Evolutionary conservation across 2,329 filamentous ascomycete genomes (phyloP).

Genomic region (Rhynchosporium secalis): DNA sequence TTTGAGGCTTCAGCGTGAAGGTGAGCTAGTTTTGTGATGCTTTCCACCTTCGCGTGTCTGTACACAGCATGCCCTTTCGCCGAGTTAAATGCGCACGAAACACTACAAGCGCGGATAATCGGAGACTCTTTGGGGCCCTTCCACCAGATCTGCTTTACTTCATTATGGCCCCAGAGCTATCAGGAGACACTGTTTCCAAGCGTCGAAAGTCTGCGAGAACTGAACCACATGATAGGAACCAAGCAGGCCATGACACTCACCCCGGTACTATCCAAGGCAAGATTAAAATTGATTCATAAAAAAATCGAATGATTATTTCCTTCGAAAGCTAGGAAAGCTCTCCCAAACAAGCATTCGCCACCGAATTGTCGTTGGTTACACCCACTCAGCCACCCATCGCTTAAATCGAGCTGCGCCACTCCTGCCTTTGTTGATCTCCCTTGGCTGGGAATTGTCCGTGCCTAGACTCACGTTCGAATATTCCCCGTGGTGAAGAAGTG

Average conservation of each 20-base stretch:
- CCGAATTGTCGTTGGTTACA: not conserved
- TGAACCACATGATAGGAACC: too few relatives aligned
- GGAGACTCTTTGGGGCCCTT: too few relatives aligned
- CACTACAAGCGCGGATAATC: too few relatives aligned
- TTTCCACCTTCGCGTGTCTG: not conserved
- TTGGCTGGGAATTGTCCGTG: not conserved
- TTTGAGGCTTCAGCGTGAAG: not conserved
- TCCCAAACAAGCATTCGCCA: not conserved
- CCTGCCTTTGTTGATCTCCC: not conserved
- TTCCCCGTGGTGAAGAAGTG: not conserved
- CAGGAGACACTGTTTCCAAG: too few relatives aligned
- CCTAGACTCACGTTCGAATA: conserved; percentile 1
- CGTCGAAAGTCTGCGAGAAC: too few relatives aligned
- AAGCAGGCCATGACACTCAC: too few relatives aligned
- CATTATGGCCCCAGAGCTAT: too few relatives aligned
- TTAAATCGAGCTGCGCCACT: conserved; percentile 4
- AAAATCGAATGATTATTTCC: not conserved
- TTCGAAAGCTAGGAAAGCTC: not conserved
- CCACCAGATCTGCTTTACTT: too few relatives aligned
- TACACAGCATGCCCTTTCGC: too few relatives aligned
- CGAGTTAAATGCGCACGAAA: too few relatives aligned
- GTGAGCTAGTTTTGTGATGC: not conserved
- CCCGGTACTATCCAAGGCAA: too few relatives aligned
- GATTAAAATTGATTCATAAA: too few relatives aligned
- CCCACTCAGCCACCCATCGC: not conserved